These are phyloP conservation scores for Raphanus sativus DNA, from an alignment of 345 rosid species.

Conservation along the genomic window DNA sequence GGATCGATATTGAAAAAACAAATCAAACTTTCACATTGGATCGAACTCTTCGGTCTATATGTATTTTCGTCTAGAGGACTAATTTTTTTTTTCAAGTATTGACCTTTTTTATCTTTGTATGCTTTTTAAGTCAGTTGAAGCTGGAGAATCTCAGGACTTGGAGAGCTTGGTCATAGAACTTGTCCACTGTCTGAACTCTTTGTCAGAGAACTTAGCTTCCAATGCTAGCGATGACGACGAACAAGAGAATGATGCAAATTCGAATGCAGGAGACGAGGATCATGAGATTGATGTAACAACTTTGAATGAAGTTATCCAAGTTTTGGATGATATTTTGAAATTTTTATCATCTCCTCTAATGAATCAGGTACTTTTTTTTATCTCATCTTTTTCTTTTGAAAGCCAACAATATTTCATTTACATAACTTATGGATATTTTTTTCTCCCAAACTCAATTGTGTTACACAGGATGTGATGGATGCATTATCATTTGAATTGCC, in stretches of 20 bases:
- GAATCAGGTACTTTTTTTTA: constrained; percentile 52
- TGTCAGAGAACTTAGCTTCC: constrained; percentile 39
- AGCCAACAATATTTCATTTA: background rate
- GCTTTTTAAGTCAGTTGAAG: constrained; percentile 42
- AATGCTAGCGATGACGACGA: constrained; percentile 43
- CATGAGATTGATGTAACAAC: constrained; percentile 29
- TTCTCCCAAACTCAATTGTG: background rate
- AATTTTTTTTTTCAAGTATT: background rate
- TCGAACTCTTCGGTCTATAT: background rate
- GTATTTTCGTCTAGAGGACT: background rate
- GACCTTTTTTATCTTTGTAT: background rate
- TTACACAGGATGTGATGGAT: constrained; percentile 58
- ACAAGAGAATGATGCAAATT: constrained; percentile 34
- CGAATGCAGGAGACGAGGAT: constrained; percentile 33
- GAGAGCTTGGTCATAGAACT: constrained; percentile 51
- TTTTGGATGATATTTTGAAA: constrained; percentile 30
- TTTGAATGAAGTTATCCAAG: constrained; percentile 34
- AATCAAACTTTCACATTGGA: background rate
- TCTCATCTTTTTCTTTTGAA: background rate
- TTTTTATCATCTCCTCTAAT: constrained; percentile 48
- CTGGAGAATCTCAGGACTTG: constrained; percentile 44
- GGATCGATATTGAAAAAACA: background rate
- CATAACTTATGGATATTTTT: background rate
- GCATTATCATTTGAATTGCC: constrained; percentile 75
- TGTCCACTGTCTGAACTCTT: constrained; percentile 48